Conservation (phyloP, 2,329 filamentous ascomycete species). For the Exophiala lecanii-corni region DNA sequence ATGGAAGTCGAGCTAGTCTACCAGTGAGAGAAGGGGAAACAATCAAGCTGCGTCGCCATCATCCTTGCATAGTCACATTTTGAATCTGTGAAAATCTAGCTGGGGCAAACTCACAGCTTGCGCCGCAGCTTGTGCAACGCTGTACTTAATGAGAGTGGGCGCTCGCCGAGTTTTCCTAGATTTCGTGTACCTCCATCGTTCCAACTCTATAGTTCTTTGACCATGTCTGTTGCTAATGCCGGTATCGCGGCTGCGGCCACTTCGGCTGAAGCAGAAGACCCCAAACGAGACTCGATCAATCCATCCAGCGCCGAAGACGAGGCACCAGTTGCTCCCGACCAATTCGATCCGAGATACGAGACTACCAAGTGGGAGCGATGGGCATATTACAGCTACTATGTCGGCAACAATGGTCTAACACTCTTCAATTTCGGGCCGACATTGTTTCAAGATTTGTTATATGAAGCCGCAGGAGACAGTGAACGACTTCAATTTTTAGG, state of each 20-base stretch:
- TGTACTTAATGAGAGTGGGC: too few relatives aligned
- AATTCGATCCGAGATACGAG: slow-evolving; percentile 50
- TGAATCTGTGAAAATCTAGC: too few relatives aligned
- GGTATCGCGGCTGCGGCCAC: slow-evolving; percentile 21
- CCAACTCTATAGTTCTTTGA: too few relatives aligned
- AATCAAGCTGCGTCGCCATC: too few relatives aligned
- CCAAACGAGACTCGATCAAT: slow-evolving; percentile 11
- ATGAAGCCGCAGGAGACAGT: slow-evolving; percentile 54
- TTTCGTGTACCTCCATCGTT: too few relatives aligned
- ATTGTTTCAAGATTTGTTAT: slow-evolving; percentile 61
- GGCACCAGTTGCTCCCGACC: slow-evolving; percentile 48
- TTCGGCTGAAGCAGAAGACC: slow-evolving; percentile 20
- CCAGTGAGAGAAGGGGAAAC: too few relatives aligned
- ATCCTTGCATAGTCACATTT: too few relatives aligned
- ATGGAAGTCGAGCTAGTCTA: too few relatives aligned
- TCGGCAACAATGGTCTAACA: slow-evolving; percentile 61
- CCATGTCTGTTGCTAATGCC: slow-evolving; percentile 27
- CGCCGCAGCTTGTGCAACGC: too few relatives aligned
- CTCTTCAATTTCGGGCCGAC: slow-evolving; percentile 63
- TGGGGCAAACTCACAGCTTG: too few relatives aligned
- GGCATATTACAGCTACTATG: slow-evolving; percentile 59
- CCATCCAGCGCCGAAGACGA: slow-evolving; percentile 22
- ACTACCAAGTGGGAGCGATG: slow-evolving; percentile 53
- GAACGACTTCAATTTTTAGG: slow-evolving; percentile 54
- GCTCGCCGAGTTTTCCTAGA: too few relatives aligned